Conservation (phyloP, 306 rosid genomes). For the Castanea mollissima region DNA sequence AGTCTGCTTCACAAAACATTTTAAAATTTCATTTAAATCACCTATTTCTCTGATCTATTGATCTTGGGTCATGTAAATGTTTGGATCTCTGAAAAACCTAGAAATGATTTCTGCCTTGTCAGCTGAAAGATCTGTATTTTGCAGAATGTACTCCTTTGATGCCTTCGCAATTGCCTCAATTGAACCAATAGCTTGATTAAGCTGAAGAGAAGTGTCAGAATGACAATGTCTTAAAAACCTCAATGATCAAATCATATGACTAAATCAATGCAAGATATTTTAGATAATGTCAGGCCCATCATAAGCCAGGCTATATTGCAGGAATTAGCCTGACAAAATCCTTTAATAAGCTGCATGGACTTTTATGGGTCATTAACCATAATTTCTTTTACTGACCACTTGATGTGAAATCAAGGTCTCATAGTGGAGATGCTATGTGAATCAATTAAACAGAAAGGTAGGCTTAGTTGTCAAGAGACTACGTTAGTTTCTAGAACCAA, state of each 20-base stretch:
- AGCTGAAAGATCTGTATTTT: constrained; percentile 82
- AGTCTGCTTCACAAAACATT: not conserved
- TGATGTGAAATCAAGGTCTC: not conserved
- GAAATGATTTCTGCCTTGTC: constrained; percentile 69
- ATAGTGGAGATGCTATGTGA: not conserved
- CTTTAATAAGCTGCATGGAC: not conserved
- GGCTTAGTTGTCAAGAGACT: not conserved
- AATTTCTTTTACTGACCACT: not conserved
- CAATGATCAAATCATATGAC: not conserved
- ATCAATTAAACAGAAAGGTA: not conserved
- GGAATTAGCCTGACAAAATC: not conserved
- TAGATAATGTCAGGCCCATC: not conserved
- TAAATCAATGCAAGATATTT: not conserved
- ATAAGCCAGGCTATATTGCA: not conserved
- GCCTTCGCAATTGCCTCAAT: constrained; percentile 82
- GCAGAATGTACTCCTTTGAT: constrained; percentile 66
- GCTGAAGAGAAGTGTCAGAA: constrained; percentile 49
- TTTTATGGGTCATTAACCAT: not conserved
- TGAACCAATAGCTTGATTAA: constrained; percentile 86
- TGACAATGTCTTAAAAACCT: constrained; percentile 23
- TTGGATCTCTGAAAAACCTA: constrained; percentile 76
- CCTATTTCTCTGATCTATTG: constrained; percentile 31
- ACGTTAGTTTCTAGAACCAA: not conserved
- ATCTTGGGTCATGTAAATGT: constrained; percentile 68
- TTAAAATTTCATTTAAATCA: constrained; percentile 3